Percentiles rank a stretch among this genome's conserved stretches.
Conservation (phyloP, 2,329 filamentous ascomycete species). For the Apiospora rasikravindrae region DNA sequence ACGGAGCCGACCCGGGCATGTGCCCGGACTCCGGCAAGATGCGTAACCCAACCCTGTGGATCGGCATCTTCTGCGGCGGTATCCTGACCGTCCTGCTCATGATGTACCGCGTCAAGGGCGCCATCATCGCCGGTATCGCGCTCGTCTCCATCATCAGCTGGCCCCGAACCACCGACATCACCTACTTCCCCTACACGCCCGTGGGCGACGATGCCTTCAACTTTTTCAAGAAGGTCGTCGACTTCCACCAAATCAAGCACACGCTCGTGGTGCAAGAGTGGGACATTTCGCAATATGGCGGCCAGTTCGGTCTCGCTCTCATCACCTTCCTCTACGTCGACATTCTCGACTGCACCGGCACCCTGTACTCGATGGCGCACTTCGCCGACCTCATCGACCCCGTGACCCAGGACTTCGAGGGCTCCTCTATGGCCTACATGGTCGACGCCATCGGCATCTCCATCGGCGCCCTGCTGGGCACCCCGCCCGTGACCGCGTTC, state of each 20-base stretch:
- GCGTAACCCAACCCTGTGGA: conserved; percentile 83
- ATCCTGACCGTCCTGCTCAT: conserved; percentile 80
- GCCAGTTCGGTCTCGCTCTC: conserved; percentile 81
- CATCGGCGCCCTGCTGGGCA: conserved; percentile 78
- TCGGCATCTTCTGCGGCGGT: conserved; percentile 86
- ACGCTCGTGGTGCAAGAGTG: conserved; percentile 76
- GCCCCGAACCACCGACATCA: conserved; percentile 77
- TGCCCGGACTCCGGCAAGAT: conserved; percentile 74
- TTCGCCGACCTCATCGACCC: conserved; percentile 83
- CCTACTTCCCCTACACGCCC: conserved; percentile 77
- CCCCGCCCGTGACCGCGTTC: conserved; percentile 83
- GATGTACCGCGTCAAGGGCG: conserved; percentile 86
- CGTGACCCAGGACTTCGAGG: conserved; percentile 85
- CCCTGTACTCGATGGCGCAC: conserved; percentile 86
- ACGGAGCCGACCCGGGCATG: conserved; percentile 50
- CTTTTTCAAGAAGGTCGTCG: conserved; percentile 88
- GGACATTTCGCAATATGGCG: conserved; percentile 70
- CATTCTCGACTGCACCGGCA: conserved; percentile 86
- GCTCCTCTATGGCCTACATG: conserved; percentile 81
- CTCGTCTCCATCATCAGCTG: conserved; percentile 89
- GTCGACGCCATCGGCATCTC: conserved; percentile 81
- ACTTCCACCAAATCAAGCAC: conserved; percentile 77
- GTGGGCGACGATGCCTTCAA: conserved; percentile 75
- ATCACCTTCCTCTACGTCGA: conserved; percentile 92
- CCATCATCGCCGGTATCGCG: conserved; percentile 82